phyloP scores from a whole-genome alignment of 257 asterid genomes.

The Fraxinus quadrangulata region DNA sequence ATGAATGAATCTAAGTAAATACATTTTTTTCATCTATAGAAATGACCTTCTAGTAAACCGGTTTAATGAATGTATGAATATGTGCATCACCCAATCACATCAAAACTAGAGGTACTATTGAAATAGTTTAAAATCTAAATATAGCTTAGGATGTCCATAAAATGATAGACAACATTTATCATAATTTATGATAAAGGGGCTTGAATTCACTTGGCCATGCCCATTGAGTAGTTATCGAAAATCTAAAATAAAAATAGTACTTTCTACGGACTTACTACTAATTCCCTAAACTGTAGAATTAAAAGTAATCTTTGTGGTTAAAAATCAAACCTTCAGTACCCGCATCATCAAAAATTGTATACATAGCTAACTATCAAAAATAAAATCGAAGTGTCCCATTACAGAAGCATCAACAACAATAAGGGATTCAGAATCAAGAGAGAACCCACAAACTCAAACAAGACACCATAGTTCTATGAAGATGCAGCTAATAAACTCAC shows the following conservation, averaged over 20 bases:
- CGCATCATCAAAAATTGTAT: not conserved
- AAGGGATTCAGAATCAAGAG: conserved; percentile 5
- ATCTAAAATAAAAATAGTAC: not conserved
- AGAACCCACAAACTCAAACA: conserved; percentile 21
- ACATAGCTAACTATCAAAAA: not conserved
- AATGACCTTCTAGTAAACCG: not conserved
- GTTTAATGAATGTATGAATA: not conserved
- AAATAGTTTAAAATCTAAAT: not conserved
- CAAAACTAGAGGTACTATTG: not conserved
- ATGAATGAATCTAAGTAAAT: not conserved
- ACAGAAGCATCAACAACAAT: conserved; percentile 13
- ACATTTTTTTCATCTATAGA: not conserved
- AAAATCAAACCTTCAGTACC: not conserved
- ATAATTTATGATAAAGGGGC: not conserved
- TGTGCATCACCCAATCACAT: not conserved
- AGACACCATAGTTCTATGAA: conserved; percentile 27
- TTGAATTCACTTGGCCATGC: not conserved
- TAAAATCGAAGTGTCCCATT: conserved; percentile 15
- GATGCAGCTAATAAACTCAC: conserved; percentile 39
- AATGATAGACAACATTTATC: not conserved
- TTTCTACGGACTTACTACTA: not conserved
- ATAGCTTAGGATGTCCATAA: not conserved
- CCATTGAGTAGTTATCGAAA: not conserved
- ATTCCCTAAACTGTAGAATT: not conserved
- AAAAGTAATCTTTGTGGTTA: not conserved